phyloP scores from a whole-genome alignment of 139 green algal genomes.

The Chlorella sp. region DNA sequence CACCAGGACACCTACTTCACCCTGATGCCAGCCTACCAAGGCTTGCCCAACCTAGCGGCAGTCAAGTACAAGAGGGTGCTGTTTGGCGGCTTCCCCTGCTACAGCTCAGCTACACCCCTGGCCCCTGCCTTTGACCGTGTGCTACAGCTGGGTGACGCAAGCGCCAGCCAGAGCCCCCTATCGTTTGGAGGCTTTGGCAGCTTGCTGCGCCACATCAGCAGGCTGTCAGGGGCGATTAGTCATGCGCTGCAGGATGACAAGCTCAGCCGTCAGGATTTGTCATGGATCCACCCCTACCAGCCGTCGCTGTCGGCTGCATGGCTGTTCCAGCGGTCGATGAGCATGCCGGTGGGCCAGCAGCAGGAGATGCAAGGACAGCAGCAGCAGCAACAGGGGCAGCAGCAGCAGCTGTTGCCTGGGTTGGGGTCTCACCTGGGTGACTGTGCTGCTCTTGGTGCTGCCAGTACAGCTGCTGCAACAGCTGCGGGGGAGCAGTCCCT shows the following conservation, averaged over 20 bases:
- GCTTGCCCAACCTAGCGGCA: conserved; percentile 23
- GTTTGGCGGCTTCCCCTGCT: conserved; percentile 68
- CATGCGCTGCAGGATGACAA: too few species aligned
- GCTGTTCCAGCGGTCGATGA: conserved; percentile 73
- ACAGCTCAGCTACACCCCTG: conserved; percentile 22
- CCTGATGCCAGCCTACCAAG: background rate
- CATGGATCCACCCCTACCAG: conserved; percentile 57
- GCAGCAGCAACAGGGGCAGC: background rate
- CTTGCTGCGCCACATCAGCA: conserved; percentile 61
- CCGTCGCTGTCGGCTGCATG: conserved; percentile 56
- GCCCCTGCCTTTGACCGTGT: background rate
- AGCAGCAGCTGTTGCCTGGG: too few species aligned
- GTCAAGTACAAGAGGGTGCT: conserved; percentile 57
- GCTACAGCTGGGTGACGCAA: conserved; percentile 49
- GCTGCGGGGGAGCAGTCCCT: too few species aligned
- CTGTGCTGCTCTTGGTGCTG: too few species aligned
- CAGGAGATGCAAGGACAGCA: background rate
- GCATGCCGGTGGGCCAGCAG: conserved; percentile 38
- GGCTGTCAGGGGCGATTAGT: conserved; percentile 39
- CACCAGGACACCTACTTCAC: background rate
- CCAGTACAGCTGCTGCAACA: too few species aligned
- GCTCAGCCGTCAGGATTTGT: too few species aligned
- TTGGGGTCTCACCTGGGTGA: too few species aligned
- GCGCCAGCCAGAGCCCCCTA: conserved; percentile 39
- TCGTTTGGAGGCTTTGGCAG: conserved; percentile 61